These are phyloP conservation scores for Chloris gayana DNA, from an alignment of 176 grass and related monocot genomes.

Conservation along the genomic window DNA sequence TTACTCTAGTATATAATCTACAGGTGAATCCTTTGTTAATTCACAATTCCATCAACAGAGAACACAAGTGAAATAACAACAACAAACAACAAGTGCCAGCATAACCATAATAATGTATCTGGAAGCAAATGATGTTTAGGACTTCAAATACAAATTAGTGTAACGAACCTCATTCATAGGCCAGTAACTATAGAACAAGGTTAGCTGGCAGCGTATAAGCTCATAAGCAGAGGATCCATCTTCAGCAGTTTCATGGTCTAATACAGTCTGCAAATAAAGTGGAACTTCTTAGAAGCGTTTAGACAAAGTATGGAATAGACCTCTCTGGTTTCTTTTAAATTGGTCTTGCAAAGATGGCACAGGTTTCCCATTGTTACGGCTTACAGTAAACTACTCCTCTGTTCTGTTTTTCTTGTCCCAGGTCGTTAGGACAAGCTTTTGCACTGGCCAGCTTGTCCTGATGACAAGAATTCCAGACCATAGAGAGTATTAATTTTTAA, in stretches of 20 bases:
- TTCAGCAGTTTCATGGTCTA: conserved; percentile 48
- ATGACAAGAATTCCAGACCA: no score
- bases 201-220: conserved; percentile 73
- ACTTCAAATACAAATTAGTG: not conserved
- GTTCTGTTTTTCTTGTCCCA: no score
- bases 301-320: not conserved
- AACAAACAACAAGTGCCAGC: not conserved
- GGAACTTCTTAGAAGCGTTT: not conserved
- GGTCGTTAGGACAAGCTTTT: no score
- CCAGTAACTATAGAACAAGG: conserved; percentile 88
- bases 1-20: not conserved
- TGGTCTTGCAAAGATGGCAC: conserved; percentile 13
- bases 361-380: not conserved
- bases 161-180: conserved; percentile 80
- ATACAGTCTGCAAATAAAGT: conserved; percentile 46
- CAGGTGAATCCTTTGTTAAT: not conserved
- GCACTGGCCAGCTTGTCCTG: no score
- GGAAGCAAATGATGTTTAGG: not conserved
- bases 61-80: not conserved
- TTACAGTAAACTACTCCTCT: no score
- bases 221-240: conserved; percentile 60
- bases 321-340: not conserved
- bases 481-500: not conserved
- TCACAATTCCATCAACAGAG: not conserved
- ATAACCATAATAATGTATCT: not conserved